phyloP scores from a whole-genome alignment of 73 alveolate species.

The Tetrahymena malaccensis region DNA sequence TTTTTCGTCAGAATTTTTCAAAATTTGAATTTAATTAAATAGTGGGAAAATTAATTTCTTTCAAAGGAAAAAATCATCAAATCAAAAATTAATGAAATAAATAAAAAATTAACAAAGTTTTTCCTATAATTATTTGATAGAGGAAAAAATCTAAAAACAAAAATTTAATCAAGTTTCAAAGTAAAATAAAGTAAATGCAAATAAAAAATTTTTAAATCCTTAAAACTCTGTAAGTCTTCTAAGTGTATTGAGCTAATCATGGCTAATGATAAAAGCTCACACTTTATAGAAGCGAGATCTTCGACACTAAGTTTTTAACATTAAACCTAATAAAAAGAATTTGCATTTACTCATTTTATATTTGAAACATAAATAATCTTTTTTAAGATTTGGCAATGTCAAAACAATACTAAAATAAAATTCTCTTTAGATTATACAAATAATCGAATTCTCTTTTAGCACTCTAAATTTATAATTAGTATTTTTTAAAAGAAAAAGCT shows the following conservation, averaged over 20 bases:
- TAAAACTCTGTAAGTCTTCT: background rate
- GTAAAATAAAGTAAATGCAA: background rate
- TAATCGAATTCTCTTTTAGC: background rate
- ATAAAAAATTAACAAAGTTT: background rate
- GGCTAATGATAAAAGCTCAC: background rate
- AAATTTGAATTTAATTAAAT: background rate
- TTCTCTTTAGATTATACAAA: background rate
- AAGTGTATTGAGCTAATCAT: background rate
- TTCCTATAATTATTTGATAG: background rate
- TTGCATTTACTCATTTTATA: background rate
- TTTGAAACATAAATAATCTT: background rate
- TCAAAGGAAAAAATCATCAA: background rate
- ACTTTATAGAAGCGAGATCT: background rate
- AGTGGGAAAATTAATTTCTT: background rate
- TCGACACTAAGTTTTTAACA: background rate
- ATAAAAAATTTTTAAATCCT: background rate
- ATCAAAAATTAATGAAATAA: too few species aligned
- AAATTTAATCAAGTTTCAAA: background rate
- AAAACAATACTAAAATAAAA: background rate
- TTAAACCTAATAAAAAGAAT: background rate
- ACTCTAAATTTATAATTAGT: background rate
- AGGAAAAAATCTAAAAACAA: background rate
- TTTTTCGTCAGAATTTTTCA: background rate
- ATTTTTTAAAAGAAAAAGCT: background rate
- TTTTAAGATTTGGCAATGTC: background rate